Conservation (phyloP, 2,329 filamentous ascomycete species). For the Ophiosphaerella narmari region DNA sequence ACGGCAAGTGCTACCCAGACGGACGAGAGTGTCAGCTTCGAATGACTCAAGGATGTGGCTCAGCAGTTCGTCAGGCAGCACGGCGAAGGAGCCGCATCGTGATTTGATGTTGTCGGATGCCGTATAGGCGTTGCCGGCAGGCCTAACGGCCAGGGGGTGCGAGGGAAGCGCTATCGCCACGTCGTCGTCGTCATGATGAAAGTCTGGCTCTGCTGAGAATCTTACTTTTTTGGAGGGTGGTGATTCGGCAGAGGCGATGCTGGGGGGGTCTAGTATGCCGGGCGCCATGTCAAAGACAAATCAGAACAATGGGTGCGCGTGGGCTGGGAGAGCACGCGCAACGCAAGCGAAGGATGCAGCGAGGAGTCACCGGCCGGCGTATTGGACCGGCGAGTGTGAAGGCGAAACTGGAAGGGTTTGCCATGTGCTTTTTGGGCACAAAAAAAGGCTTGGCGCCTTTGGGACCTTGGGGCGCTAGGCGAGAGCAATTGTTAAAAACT, state of each 20-base stretch:
- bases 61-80: slow-evolving; percentile 80
- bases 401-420: slow-evolving; percentile 13
- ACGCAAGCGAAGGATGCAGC: slow-evolving; percentile 5
- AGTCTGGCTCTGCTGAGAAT: slow-evolving; percentile 25
- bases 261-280: slow-evolving; percentile 34
- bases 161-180: slow-evolving; percentile 66
- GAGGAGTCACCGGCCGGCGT: slow-evolving; percentile 15
- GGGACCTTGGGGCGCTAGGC: background rate
- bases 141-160: slow-evolving; percentile 84
- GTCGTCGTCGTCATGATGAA: slow-evolving; percentile 31
- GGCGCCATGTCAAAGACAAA: slow-evolving; percentile 36
- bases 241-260: slow-evolving; percentile 32
- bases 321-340: slow-evolving; percentile 3
- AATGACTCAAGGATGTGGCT: slow-evolving; percentile 76
- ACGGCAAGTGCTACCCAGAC: slow-evolving; percentile 77
- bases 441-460: background rate
- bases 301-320: background rate
- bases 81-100: slow-evolving; percentile 67
- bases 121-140: slow-evolving; percentile 80
- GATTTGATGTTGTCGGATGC: slow-evolving; percentile 68
- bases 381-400: slow-evolving; percentile 10
- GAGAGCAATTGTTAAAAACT: slow-evolving; percentile 9
- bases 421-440: background rate
- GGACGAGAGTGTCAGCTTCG: slow-evolving; percentile 64
- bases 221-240: slow-evolving; percentile 44